Conservation (phyloP, 495 filamentous ascomycete genomes). For the Penicillium canariense region DNA sequence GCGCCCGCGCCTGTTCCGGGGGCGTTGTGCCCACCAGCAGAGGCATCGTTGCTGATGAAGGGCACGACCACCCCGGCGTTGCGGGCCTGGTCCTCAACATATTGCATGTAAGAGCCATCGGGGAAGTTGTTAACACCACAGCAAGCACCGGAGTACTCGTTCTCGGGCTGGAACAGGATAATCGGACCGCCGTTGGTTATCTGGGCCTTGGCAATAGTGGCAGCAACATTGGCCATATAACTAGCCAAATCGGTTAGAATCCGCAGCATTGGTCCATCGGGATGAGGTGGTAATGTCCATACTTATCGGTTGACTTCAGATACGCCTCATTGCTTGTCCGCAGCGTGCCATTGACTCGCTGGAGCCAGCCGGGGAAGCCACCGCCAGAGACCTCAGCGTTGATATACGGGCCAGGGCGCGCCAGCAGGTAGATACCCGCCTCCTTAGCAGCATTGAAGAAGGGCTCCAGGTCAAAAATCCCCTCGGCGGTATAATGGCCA, state of each 20-base stretch:
- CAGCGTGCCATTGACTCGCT: slow-evolving; percentile 59
- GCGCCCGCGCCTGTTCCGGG: slow-evolving; percentile 61
- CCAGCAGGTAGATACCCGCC: slow-evolving; percentile 72
- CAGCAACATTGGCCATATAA: slow-evolving; percentile 47
- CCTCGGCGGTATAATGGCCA: slow-evolving; percentile 65
- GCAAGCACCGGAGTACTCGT: slow-evolving; percentile 61
- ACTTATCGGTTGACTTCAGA: slow-evolving; percentile 63
- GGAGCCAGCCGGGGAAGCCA: slow-evolving; percentile 65
- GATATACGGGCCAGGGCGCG: slow-evolving; percentile 67
- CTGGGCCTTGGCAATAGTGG: slow-evolving; percentile 68
- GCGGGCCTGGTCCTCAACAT: slow-evolving; percentile 64
- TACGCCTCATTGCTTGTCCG: slow-evolving; percentile 59
- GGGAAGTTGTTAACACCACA: slow-evolving; percentile 45
- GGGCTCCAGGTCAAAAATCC: slow-evolving; percentile 63
- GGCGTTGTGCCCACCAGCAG: slow-evolving; percentile 56
- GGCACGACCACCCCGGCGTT: slow-evolving; percentile 71
- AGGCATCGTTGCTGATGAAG: slow-evolving; percentile 73
- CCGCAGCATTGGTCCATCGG: background rate
- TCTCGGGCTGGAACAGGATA: slow-evolving; percentile 77
- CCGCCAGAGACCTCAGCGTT: slow-evolving; percentile 66
- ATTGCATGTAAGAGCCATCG: slow-evolving; percentile 64
- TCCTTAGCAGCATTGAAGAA: slow-evolving; percentile 71
- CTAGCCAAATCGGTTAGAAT: slow-evolving; percentile 16
- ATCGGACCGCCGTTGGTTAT: slow-evolving; percentile 78
- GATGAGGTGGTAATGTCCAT: background rate